phyloP scores from a whole-genome alignment of 768 basidiomycete species.

The Trametes elegans region DNA sequence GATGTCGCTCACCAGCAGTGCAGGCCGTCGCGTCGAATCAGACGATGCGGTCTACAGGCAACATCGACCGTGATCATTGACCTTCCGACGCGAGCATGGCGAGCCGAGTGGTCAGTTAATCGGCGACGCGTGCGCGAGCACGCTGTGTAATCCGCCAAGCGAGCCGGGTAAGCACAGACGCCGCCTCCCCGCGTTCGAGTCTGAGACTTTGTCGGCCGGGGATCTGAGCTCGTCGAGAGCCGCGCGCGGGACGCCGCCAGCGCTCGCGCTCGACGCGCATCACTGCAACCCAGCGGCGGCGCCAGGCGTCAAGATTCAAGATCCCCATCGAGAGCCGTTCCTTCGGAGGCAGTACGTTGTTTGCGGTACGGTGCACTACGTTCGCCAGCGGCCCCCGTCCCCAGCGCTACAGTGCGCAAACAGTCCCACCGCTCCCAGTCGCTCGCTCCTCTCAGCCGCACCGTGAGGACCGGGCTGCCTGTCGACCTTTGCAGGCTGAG shows the following conservation, averaged over 20 bases:
- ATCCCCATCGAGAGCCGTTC: constrained; percentile 6
- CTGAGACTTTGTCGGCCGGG: background rate
- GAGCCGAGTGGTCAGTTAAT: background rate
- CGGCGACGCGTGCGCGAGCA: background rate
- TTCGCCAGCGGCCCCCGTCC: background rate
- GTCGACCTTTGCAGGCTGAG: background rate
- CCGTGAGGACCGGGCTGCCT: background rate
- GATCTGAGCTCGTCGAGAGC: too few relatives aligned
- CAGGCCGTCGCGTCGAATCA: background rate
- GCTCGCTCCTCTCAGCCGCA: background rate
- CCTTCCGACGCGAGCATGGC: too few relatives aligned
- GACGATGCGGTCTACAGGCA: background rate
- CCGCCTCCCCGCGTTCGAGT: background rate
- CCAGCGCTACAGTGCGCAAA: too few relatives aligned
- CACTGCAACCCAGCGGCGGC: constrained; percentile 11
- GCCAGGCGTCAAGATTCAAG: constrained; percentile 7
- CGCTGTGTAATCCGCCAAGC: background rate
- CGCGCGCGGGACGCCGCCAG: background rate
- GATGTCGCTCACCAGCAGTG: background rate
- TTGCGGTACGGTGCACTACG: background rate
- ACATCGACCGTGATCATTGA: too few relatives aligned
- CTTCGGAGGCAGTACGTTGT: constrained; percentile 6
- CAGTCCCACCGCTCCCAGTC: background rate
- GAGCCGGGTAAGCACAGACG: background rate
- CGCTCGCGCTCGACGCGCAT: constrained; percentile 2